These are phyloP conservation scores for Plasmodium gaboni DNA, from an alignment of 169 alveolate genomes.

Conservation along the genomic window DNA sequence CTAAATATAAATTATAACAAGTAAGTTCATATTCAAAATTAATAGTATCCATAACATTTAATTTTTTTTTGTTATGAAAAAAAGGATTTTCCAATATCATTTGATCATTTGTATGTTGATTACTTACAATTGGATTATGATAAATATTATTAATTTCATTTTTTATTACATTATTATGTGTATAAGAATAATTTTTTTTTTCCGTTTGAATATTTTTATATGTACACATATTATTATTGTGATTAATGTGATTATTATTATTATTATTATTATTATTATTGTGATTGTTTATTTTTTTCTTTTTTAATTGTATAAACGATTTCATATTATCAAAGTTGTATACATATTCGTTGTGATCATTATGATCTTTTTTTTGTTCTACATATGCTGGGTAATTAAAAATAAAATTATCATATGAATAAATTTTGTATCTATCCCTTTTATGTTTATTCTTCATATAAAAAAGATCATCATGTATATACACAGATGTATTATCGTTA, in stretches of 20 bases:
- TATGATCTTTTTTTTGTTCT: not conserved
- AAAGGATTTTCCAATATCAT: no score
- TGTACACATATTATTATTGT: no score
- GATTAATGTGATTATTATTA: no score
- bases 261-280: no score
- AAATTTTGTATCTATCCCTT: slow-evolving; percentile 50
- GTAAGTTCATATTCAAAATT: slow-evolving; percentile 6
- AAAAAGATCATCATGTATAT: slow-evolving; percentile 45
- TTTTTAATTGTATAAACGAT: slow-evolving; percentile 19
- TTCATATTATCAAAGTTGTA: not conserved
- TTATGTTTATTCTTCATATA: slow-evolving; percentile 49
- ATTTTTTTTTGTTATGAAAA: not conserved
- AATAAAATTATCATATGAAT: slow-evolving; percentile 44
- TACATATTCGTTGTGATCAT: not conserved
- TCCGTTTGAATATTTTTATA: no score
- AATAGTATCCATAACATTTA: not conserved
- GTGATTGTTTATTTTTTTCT: not conserved
- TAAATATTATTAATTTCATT: not conserved
- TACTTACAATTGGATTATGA: no score
- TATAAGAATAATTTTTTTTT: not conserved
- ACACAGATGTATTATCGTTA: not conserved
- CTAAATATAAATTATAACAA: slow-evolving; percentile 49
- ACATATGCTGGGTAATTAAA: slow-evolving; percentile 34
- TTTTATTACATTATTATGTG: slow-evolving; percentile 1
- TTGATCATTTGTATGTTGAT: no score